These are phyloP conservation scores for Cyberlindnera meyerae DNA, from an alignment of 805 yeast genomes.

Conservation along the genomic window DNA sequence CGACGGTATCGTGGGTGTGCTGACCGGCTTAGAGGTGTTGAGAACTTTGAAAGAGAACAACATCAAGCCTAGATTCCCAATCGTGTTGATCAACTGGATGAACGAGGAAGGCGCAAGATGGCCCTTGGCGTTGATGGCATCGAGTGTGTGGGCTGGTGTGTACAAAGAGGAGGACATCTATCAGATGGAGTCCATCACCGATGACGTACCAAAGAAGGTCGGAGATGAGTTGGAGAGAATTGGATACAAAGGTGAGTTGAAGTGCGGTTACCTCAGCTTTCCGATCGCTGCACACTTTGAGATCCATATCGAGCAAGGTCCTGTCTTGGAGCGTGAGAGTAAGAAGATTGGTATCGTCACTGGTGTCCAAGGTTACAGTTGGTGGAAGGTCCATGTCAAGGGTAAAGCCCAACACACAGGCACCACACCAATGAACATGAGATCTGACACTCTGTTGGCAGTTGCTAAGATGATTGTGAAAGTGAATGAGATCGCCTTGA, in stretches of 20 bases:
- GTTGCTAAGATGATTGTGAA: constrained; percentile 52
- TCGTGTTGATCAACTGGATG: constrained; percentile 65
- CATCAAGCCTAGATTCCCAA: constrained; percentile 58
- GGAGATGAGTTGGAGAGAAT: constrained; percentile 52
- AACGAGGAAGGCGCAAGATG: constrained; percentile 79
- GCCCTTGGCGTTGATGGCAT: constrained; percentile 63
- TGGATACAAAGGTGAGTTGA: constrained; percentile 53
- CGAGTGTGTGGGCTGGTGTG: constrained; percentile 62
- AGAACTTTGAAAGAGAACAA: constrained; percentile 58
- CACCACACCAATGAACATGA: constrained; percentile 57
- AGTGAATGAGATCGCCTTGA: constrained; percentile 50
- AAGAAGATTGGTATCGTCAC: constrained; percentile 60
- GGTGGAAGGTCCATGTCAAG: constrained; percentile 52
- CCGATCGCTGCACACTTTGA: constrained; percentile 70
- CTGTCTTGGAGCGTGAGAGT: constrained; percentile 51
- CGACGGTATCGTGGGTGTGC: constrained; percentile 68
- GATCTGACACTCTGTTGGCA: constrained; percentile 59
- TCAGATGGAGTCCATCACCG: constrained; percentile 48
- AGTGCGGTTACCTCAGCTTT: constrained; percentile 43
- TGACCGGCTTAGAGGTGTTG: constrained; percentile 61
- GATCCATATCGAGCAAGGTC: constrained; percentile 75
- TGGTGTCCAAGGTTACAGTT: constrained; percentile 62
- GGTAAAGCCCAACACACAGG: constrained; percentile 75
- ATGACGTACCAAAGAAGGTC: constrained; percentile 44
- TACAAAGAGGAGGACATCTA: constrained; percentile 45